A percentile compares a stretch with the other conserved stretches of the same genome.
Evolutionary conservation across 2,329 filamentous ascomycete species (phyloP).

Genomic region (Ampelomyces quisqualis): DNA sequence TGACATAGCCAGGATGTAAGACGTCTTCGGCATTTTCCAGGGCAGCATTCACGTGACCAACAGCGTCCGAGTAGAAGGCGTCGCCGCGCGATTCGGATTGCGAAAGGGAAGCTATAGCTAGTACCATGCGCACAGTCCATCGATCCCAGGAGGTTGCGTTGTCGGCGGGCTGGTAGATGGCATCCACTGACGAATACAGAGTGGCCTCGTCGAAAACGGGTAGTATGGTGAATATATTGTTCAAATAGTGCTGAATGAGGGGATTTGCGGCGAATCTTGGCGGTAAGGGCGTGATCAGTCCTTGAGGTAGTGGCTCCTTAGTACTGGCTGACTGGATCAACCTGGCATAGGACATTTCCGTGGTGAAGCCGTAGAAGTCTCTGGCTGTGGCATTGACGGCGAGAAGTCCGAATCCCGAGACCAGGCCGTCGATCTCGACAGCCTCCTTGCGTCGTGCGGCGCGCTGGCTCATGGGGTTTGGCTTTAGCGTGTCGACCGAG

Average conservation of each 20-base stretch:
- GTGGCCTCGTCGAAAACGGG: constrained; percentile 80
- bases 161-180: constrained; percentile 71
- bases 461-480: constrained; percentile 39
- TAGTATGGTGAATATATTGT: constrained; percentile 75
- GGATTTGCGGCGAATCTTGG: constrained; percentile 66
- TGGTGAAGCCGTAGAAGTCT: constrained; percentile 86
- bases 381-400: constrained; percentile 92
- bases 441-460: constrained; percentile 64
- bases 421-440: constrained; percentile 84
- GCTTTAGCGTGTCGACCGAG: constrained; percentile 39
- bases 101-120: constrained; percentile 76
- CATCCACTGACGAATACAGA: constrained; percentile 76
- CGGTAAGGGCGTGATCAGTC: constrained; percentile 63
- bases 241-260: constrained; percentile 80
- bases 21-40: constrained; percentile 78
- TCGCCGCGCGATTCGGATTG: constrained; percentile 68
- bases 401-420: constrained; percentile 92
- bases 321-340: constrained; percentile 81
- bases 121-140: constrained; percentile 85
- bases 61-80: constrained; percentile 62
- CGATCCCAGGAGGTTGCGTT: constrained; percentile 68
- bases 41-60: constrained; percentile 64
- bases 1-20: constrained; percentile 78
- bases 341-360: constrained; percentile 88
- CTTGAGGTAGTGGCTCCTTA: constrained; percentile 69